A percentile compares a stretch with the other conserved stretches of the same genome.
Conservation (phyloP, 192 early-diverging fungal species). For the Coemansia nantahalensis region DNA sequence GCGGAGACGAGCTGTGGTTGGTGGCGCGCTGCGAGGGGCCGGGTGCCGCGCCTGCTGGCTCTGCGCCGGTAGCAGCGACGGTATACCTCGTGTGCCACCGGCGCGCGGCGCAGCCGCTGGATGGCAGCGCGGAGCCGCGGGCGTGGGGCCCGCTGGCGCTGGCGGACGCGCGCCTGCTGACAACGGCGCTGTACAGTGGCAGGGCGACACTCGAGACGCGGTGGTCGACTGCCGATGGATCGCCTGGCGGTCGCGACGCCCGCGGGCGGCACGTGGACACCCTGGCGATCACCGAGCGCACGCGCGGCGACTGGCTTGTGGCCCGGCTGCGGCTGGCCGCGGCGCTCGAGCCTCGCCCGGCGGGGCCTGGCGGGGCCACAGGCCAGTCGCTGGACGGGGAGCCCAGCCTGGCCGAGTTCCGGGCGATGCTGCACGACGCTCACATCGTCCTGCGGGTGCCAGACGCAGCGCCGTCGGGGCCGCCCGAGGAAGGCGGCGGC, state of each 20-base stretch:
- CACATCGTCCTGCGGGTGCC: constrained; percentile 26
- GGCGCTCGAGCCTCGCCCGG: constrained; percentile 8
- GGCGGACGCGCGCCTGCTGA: not conserved
- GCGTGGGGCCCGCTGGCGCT: not conserved
- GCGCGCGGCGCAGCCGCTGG: not conserved
- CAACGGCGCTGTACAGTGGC: not conserved
- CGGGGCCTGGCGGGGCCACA: constrained; percentile 1
- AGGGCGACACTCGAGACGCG: constrained; percentile 1
- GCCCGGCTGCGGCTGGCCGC: constrained; percentile 12
- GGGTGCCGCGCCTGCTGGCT: too few relatives aligned
- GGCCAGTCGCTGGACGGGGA: constrained; percentile 11
- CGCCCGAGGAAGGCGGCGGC: not conserved
- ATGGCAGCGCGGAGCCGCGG: not conserved
- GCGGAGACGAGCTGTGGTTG: constrained; percentile 22
- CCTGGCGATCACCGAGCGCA: not conserved
- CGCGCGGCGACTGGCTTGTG: constrained; percentile 22
- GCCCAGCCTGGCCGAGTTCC: constrained; percentile 31
- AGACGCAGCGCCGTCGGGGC: not conserved
- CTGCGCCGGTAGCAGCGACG: not conserved
- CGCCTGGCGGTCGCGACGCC: not conserved
- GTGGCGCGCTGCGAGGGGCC: constrained; percentile 1
- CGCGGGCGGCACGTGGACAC: not conserved
- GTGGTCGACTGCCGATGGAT: not conserved
- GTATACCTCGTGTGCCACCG: not conserved
- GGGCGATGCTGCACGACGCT: constrained; percentile 34